Conservation (phyloP, 768 basidiomycete species). For the Boletus huronensis region DNA sequence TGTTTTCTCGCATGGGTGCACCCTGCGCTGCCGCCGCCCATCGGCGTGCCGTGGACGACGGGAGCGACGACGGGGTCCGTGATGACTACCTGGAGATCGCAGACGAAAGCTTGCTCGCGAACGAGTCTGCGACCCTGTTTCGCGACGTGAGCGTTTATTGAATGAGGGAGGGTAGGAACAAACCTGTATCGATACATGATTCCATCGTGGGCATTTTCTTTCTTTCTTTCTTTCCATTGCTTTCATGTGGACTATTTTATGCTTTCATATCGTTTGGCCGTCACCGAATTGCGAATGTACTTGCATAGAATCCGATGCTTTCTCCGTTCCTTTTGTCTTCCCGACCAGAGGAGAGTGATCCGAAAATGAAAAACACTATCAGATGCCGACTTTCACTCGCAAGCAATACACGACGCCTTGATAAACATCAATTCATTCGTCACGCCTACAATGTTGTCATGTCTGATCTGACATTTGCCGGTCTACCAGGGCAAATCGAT, state of each 20-base stretch:
- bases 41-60: neutral
- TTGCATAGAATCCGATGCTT: neutral
- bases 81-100: slow-evolving; percentile 12
- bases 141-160: slow-evolving; percentile 24
- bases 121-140: slow-evolving; percentile 17
- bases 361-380: too few relatives aligned
- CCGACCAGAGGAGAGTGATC: too few relatives aligned
- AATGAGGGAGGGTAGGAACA: neutral
- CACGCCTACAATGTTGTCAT: too few relatives aligned
- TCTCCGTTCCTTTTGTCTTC: neutral
- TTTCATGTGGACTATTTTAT: neutral
- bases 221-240: neutral
- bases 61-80: neutral
- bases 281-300: neutral
- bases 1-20: slow-evolving; percentile 17
- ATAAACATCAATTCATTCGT: too few relatives aligned
- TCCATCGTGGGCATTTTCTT: neutral
- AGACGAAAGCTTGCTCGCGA: slow-evolving; percentile 18
- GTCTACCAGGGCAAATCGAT: too few relatives aligned
- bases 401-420: too few relatives aligned
- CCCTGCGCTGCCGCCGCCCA: slow-evolving; percentile 7
- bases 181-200: slow-evolving; percentile 8
- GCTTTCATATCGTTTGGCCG: neutral
- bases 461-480: too few relatives aligned
- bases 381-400: too few relatives aligned